Evolutionary conservation across 1,284 basidiomycete species (phyloP), one percentile per base, ranked within the genome.

Genomic region (Leccinum huronense): DNA sequence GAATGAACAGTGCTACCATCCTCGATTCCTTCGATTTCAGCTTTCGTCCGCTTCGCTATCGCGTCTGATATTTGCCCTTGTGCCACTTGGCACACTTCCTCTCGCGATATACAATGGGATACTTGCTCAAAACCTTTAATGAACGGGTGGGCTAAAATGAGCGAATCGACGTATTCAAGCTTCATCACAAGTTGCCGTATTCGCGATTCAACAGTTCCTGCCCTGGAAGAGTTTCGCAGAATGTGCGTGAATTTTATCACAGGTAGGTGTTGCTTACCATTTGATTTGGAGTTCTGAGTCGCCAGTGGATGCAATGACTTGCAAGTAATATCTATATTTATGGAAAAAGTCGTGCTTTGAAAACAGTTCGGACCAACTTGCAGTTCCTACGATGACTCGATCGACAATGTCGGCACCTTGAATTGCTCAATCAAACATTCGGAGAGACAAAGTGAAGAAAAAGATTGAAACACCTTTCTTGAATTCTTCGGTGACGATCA

Each of bases 291-390:
- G 80, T 30, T 97, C 95, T 3, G 88, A 75, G 54, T 88, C 86
- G 30, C 89, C 88, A 61, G 94, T 89, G 48, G 95, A 96, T 7
- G 97, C 96, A 63, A 97, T 94, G 33, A 99, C 90, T 85, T 98
- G 95, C n/a, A 99, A 86, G 76, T 99, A 99, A 80, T 98, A 95
- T 67, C 93, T 90, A 80, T 99, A 99, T 79, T 92, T 93, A 77
- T 91, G 88, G 83, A 98, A 99, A 77, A 99, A 99, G 79, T 98
- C 95, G 76, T 97, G 94, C 74, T 94, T 94, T 58, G 88, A 80
- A 73, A 99, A 99, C 27, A 99, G 81, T 74, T 95, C 93, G 63
- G 89, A 88, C 97, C 97, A 99, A 59, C 84, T 83, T n/a, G 90
- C 87, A 59, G 86, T 89, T 33, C 91, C 91, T 51, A 93, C 84